These are phyloP conservation scores for Tylopilus cervinicoccineus DNA, from an alignment of 768 basidiomycete genomes.

Conservation along the genomic window DNA sequence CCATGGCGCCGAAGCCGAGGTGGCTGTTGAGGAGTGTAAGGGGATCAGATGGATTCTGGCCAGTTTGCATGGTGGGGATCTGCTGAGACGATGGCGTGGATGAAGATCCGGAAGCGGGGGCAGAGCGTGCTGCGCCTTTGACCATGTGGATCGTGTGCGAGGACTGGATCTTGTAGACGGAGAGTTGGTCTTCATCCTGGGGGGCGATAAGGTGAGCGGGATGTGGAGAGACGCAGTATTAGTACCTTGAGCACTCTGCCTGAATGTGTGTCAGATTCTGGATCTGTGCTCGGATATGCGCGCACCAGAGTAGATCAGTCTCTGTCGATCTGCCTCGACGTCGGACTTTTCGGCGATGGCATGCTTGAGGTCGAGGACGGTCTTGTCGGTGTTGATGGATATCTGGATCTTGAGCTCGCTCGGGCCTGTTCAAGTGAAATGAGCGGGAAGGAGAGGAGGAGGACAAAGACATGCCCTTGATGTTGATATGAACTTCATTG, in stretches of 20 bases:
- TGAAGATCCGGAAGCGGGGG: slow-evolving; percentile 33
- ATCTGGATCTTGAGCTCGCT: slow-evolving; percentile 92
- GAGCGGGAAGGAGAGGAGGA: neutral
- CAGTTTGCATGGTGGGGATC: slow-evolving; percentile 84
- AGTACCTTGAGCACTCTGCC: slow-evolving; percentile 72
- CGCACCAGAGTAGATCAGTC: slow-evolving; percentile 89
- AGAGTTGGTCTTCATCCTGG: slow-evolving; percentile 79
- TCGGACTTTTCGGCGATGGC: slow-evolving; percentile 83
- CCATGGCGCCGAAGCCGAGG: slow-evolving; percentile 74
- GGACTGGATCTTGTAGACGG: slow-evolving; percentile 86
- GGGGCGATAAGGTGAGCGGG: slow-evolving; percentile 6
- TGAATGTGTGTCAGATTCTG: slow-evolving; percentile 18
- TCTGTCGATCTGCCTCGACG: slow-evolving; percentile 81
- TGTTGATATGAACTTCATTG: slow-evolving; percentile 59
- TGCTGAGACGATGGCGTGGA: slow-evolving; percentile 38
- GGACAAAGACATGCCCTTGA: slow-evolving; percentile 49
- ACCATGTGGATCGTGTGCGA: slow-evolving; percentile 92
- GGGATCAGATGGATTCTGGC: slow-evolving; percentile 85
- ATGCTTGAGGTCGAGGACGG: slow-evolving; percentile 86
- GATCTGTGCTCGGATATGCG: slow-evolving; percentile 5
- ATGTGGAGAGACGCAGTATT: neutral
- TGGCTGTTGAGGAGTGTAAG: slow-evolving; percentile 79
- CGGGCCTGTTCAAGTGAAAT: slow-evolving; percentile 49
- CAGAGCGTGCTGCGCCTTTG: slow-evolving; percentile 64
- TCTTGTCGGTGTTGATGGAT: slow-evolving; percentile 74